Base-by-base conservation (phyloP, 2,329 filamentous ascomycete genomes). In the Dothideomycetidae sp. region DNA sequence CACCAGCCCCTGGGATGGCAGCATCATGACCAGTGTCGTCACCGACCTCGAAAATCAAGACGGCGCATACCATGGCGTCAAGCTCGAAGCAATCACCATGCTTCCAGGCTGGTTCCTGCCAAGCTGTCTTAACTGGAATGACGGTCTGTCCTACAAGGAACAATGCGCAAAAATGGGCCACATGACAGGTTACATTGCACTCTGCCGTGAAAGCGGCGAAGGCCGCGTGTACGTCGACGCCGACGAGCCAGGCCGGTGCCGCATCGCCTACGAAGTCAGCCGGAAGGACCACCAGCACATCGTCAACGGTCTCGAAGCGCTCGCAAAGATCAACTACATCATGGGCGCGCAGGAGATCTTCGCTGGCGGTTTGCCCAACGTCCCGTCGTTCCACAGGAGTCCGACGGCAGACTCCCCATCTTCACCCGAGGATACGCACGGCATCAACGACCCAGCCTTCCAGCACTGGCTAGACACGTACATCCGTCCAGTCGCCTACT, bases 291-390 rank as follows among this genome's bases (percentile, higher is more conserved):
- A 76, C 34, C 68, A 69, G 17, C 71, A 85, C 55, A 71, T 79
- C 15, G 55, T 88, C 12, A 73, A 83, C 53, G 84, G 81, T 5
- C 50, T 84, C 5, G 54, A 86, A 33, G 81, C 74, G 2, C 62
- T 79, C 2, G 75, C 78, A 21, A 83, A 85, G 54, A 75, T 93
- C 29, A 73, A 77, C 44, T 88, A 85, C 54, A 70, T 84, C 31
- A 68, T 73, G 29, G 84, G 85, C 15, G 88, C 86, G 0, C 66
- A 62, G n/a, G 83, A 93, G 57, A 86, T 94, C 52, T 72, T 78
- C 51, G 65, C 76, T 0, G 63, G 67, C 3, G 64, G 81, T 13
- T n/a, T n/a, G n/a, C 68, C 72, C 0, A 74, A 73, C 7, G 55
- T 83, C 23, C 62, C 68, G 19, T 68, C 76, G 0, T 94, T 85